Base-by-base conservation (phyloP, 441 rosid species). In the Hypseocharis bilobata region DNA sequence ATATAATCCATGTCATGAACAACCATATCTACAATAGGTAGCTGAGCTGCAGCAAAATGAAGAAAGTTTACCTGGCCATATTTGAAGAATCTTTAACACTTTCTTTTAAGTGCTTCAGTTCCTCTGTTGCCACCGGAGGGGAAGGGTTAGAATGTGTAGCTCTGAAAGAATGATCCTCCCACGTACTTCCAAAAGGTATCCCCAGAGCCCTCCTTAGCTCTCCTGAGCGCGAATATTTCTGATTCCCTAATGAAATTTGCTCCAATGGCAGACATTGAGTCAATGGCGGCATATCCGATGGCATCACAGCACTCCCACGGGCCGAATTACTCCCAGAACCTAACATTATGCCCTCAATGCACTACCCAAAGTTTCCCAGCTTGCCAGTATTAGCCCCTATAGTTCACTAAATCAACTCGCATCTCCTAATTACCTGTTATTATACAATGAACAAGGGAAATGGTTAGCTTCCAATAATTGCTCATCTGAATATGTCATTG, bases 151-250 rank as follows among this genome's bases (percentile, higher is more conserved):
- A 60, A 70, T 73, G 77, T 61, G 77, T 75, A 57, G 81, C 78
- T 67, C 82, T 79, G 63, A 76, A 77, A 68, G 81, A 58, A 70
- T 74, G 78, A 47, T 85, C 85, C 61, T 77, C 86, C 8, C 68
- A 16, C 1, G 67, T 14, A 64, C 70, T 74, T 52, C 86, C 81
- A 57, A 49, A 51, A 44, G 87, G 67, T 63, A 78, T 70, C 55
- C 87, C 85, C 23, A 83, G 72, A 69, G 68, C 77, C 73, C 72
- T 78, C 62, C 81, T 74, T 45, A 84, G 65, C 56, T 85, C 90
- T 26, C 77, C 85, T 3, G 71, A 65, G 44, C 73, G 74, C 16
- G 74, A 65, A 62, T 29, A 68, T 54, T 68, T 80, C 49, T 62
- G 78, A 76, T 80, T 81, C 66, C 67, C 86, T 74, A 83, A 52